These are phyloP conservation scores for Metarhizium rileyi DNA, from an alignment of 2,329 filamentous ascomycete species.

Conservation along the genomic window DNA sequence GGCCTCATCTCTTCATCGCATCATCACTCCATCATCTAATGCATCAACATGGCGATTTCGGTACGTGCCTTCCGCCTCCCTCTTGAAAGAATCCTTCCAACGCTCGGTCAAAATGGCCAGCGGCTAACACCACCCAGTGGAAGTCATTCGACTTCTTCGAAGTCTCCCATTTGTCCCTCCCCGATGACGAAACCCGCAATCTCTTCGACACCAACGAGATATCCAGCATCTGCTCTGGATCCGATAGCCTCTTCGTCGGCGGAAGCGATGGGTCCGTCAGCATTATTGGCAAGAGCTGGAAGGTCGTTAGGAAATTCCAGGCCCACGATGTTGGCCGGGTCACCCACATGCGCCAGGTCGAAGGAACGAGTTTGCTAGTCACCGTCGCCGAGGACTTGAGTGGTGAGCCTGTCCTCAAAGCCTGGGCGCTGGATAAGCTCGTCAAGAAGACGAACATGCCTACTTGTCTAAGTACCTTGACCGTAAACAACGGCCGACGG, in stretches of 20 bases:
- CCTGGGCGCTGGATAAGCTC: slow-evolving; percentile 92
- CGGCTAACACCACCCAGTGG: slow-evolving; percentile 51
- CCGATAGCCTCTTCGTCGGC: slow-evolving; percentile 82
- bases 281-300: slow-evolving; percentile 81
- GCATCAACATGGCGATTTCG: slow-evolving; percentile 26
- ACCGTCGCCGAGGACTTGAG: slow-evolving; percentile 83
- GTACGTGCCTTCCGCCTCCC: slow-evolving; percentile 11
- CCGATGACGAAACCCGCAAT: slow-evolving; percentile 67
- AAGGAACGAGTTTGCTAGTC: slow-evolving; percentile 75
- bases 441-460: slow-evolving; percentile 91
- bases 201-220: slow-evolving; percentile 78
- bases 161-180: slow-evolving; percentile 71
- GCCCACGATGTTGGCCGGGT: slow-evolving; percentile 74
- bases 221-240: slow-evolving; percentile 75
- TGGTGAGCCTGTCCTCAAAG: slow-evolving; percentile 80
- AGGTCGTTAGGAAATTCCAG: slow-evolving; percentile 75
- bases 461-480: slow-evolving; percentile 76
- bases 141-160: slow-evolving; percentile 99
- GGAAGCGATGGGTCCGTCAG: slow-evolving; percentile 77
- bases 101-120: background rate
- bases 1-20: background rate
- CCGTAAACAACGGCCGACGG: slow-evolving; percentile 80
- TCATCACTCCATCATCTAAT: slow-evolving; percentile 9
- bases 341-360: slow-evolving; percentile 85
- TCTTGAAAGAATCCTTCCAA: background rate